phyloP scores from a whole-genome alignment of 768 basidiomycete species.

The Trametes cubensis region DNA sequence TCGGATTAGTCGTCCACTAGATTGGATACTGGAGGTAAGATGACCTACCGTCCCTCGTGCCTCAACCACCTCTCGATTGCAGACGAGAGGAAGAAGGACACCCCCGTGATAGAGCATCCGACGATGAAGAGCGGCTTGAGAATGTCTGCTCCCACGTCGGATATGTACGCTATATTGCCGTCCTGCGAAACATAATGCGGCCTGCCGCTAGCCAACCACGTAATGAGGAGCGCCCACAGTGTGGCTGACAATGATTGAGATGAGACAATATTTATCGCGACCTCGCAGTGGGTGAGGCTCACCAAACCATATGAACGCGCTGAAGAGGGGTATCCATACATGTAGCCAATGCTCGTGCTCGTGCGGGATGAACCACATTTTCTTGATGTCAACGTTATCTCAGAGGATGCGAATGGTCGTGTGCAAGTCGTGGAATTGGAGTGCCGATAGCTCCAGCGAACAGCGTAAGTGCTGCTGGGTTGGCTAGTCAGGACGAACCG shows the following conservation, averaged over 20 bases:
- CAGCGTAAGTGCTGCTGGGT: background rate
- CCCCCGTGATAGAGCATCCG: conserved; percentile 64
- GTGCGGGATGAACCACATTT: conserved; percentile 12
- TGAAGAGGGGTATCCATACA: conserved; percentile 64
- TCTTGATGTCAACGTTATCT: background rate
- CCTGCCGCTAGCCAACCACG: conserved; percentile 68
- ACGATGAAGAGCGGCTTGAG: conserved; percentile 77
- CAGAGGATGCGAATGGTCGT: background rate
- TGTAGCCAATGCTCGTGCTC: conserved; percentile 57
- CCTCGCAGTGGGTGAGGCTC: conserved; percentile 25
- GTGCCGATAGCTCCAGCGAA: background rate
- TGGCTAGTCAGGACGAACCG: conserved; percentile 7
- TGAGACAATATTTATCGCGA: background rate
- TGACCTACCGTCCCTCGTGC: conserved; percentile 59
- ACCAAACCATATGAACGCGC: conserved; percentile 70
- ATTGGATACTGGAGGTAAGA: no score
- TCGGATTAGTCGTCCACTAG: background rate
- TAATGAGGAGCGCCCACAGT: conserved; percentile 69
- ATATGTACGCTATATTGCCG: conserved; percentile 69
- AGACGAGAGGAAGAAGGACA: conserved; percentile 63
- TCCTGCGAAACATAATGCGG: conserved; percentile 61
- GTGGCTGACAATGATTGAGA: conserved; percentile 42
- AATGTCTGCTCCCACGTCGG: conserved; percentile 72
- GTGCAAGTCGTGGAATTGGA: background rate
- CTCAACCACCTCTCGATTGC: conserved; percentile 63